Evolutionary conservation across 2,329 filamentous ascomycete genomes (phyloP).

Genomic region (Aspergillus sp.): DNA sequence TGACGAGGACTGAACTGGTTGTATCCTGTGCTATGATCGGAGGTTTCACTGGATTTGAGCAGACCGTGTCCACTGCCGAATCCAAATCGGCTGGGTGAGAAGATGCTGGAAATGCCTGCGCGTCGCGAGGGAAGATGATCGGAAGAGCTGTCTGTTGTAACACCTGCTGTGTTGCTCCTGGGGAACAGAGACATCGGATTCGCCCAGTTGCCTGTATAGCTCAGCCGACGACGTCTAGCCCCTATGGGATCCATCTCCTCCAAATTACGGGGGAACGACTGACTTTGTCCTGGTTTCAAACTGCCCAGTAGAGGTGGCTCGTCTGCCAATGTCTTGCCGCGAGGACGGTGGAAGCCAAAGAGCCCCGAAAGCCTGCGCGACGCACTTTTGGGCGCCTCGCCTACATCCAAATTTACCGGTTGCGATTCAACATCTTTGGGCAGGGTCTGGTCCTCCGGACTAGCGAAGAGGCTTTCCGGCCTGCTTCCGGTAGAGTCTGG

Average conservation of each 20-base stretch:
- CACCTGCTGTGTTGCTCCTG: conserved; percentile 46
- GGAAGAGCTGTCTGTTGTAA: conserved; percentile 45
- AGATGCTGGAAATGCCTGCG: conserved; percentile 46
- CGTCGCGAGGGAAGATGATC: conserved; percentile 42
- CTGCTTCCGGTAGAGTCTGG: conserved; percentile 48
- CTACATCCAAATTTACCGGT: conserved; percentile 33
- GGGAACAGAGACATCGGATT: conserved; percentile 52
- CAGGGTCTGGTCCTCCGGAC: conserved; percentile 44
- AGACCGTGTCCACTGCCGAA: conserved; percentile 34
- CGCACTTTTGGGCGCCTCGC: conserved; percentile 44
- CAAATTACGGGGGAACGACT: conserved; percentile 61
- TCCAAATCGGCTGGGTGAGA: conserved; percentile 43
- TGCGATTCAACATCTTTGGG: conserved; percentile 39
- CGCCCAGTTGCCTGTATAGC: conserved; percentile 59
- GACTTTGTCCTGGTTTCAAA: conserved; percentile 62
- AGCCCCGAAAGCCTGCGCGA: conserved; percentile 59
- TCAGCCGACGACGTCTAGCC: conserved; percentile 55
- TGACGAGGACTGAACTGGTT: conserved; percentile 51
- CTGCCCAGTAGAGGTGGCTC: conserved; percentile 60
- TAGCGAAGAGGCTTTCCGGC: conserved; percentile 48
- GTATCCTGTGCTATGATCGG: conserved; percentile 42
- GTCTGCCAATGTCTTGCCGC: conserved; percentile 62
- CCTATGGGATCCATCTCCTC: conserved; percentile 55
- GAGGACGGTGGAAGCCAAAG: conserved; percentile 60
- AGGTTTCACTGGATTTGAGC: conserved; percentile 33